Percentiles rank a stretch among this genome's conserved stretches.
These are phyloP conservation scores for Pyrrhoderma noxium DNA, from an alignment of 1,284 basidiomycete species.

Conservation along the genomic window DNA sequence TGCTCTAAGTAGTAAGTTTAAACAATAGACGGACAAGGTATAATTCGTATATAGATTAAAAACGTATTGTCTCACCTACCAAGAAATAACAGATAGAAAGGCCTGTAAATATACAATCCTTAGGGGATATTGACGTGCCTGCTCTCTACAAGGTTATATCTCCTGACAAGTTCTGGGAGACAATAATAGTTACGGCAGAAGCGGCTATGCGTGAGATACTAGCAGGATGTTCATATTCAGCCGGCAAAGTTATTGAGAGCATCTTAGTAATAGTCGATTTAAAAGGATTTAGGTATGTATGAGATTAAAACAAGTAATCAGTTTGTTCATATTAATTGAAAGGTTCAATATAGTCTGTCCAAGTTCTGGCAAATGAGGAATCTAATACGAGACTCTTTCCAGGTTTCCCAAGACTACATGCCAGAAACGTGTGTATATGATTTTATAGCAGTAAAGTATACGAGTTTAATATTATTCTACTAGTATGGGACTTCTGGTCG, in stretches of 20 bases:
- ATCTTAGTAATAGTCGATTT: slow-evolving; percentile 61
- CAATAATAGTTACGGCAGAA: slow-evolving; percentile 55
- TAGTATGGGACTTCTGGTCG: slow-evolving; percentile 61
- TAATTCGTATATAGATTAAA: background rate
- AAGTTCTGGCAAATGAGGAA: slow-evolving; percentile 72
- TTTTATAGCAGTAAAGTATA: background rate
- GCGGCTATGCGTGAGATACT: slow-evolving; percentile 55
- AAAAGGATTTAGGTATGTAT: slow-evolving; percentile 53
- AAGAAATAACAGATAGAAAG: slow-evolving; percentile 45
- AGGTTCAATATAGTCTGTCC: slow-evolving; percentile 34
- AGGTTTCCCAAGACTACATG: slow-evolving; percentile 69
- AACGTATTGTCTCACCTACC: background rate
- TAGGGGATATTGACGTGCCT: slow-evolving; percentile 52
- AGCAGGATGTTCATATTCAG: slow-evolving; percentile 51
- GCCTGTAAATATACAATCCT: slow-evolving; percentile 57
- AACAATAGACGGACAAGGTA: slow-evolving; percentile 51
- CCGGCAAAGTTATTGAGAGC: slow-evolving; percentile 42
- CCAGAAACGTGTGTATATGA: slow-evolving; percentile 54
- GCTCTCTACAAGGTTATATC: slow-evolving; percentile 54
- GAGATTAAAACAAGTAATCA: background rate
- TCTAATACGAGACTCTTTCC: slow-evolving; percentile 51
- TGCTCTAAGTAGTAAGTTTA: too few relatives aligned
- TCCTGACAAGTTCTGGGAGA: slow-evolving; percentile 57
- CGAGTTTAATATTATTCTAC: background rate
- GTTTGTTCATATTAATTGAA: background rate